phyloP scores from a whole-genome alignment of 2,329 filamentous ascomycete genomes.

The Gnomoniopsis sp. region DNA sequence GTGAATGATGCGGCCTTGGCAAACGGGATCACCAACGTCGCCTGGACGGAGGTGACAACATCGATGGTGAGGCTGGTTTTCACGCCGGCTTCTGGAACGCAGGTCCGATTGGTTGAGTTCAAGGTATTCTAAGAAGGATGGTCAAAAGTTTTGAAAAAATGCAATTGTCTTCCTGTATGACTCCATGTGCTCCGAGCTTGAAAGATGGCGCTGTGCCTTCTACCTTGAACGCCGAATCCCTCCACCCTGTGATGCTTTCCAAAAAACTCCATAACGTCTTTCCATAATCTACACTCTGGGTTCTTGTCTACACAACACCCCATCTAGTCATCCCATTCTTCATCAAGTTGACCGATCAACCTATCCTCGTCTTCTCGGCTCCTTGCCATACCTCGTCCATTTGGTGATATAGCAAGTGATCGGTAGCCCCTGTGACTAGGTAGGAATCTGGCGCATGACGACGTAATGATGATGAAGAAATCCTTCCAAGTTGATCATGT shows the following conservation, averaged over 20 bases:
- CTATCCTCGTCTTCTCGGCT: constrained; percentile 81
- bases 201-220: constrained; percentile 6
- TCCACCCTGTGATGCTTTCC: neutral
- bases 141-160: neutral
- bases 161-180: neutral
- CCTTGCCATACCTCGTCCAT: constrained; percentile 37
- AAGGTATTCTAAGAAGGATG: constrained; percentile 28
- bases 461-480: constrained; percentile 64
- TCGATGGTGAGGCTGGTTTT: constrained; percentile 30
- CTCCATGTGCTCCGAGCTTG: constrained; percentile 1
- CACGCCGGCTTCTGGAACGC: constrained; percentile 27
- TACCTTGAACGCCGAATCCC: constrained; percentile 13
- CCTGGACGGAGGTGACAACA: constrained; percentile 26
- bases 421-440: constrained; percentile 66
- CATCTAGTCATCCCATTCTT: constrained; percentile 84
- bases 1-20: constrained; percentile 23
- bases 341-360: constrained; percentile 91
- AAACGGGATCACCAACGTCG: constrained; percentile 33
- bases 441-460: constrained; percentile 65
- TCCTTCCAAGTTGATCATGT: constrained; percentile 40
- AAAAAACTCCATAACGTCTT: neutral
- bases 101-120: constrained; percentile 34
- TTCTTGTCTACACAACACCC: neutral
- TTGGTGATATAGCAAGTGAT: constrained; percentile 54
- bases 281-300: neutral